A percentile compares a stretch with the other conserved stretches of the same genome.
Conservation (phyloP, 2,329 filamentous ascomycete genomes). For the Fusarium sp. region DNA sequence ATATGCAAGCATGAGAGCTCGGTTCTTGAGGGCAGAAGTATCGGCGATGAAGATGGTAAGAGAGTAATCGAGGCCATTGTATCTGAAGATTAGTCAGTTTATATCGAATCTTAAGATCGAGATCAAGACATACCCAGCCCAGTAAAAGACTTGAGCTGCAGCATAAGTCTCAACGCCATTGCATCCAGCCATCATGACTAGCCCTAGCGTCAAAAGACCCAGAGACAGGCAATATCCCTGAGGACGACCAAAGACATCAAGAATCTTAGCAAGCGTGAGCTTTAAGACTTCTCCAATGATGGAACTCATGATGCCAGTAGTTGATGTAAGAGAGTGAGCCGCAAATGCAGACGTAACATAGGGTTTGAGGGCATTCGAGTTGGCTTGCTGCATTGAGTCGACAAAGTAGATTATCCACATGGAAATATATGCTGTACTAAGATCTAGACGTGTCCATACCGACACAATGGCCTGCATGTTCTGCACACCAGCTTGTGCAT, state of each 20-base stretch:
- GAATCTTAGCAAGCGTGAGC: slow-evolving; percentile 70
- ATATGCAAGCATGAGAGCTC: slow-evolving; percentile 60
- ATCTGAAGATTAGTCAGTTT: too few species aligned
- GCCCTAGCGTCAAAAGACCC: slow-evolving; percentile 60
- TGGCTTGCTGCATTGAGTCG: too few species aligned
- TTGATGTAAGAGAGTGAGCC: slow-evolving; percentile 64
- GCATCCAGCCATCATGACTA: slow-evolving; percentile 72
- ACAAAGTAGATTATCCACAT: too few species aligned
- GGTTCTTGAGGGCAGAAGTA: slow-evolving; percentile 71
- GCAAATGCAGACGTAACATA: slow-evolving; percentile 53
- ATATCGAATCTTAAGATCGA: neutral
- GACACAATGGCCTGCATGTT: slow-evolving; percentile 54
- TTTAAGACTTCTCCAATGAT: slow-evolving; percentile 61
- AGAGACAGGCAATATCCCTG: slow-evolving; percentile 55
- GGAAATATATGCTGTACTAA: too few species aligned
- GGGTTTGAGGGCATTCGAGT: too few species aligned
- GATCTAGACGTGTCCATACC: neutral
- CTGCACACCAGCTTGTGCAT: slow-evolving; percentile 51
- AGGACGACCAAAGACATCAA: slow-evolving; percentile 72
- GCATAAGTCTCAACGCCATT: slow-evolving; percentile 57
- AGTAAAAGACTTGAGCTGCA: slow-evolving; percentile 73
- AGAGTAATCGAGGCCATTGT: slow-evolving; percentile 61
- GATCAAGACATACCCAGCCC: slow-evolving; percentile 57
- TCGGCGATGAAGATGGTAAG: slow-evolving; percentile 75
- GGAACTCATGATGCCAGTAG: too few species aligned